phyloP scores from a whole-genome alignment of 768 basidiomycete species.

The Vararia minispora region DNA sequence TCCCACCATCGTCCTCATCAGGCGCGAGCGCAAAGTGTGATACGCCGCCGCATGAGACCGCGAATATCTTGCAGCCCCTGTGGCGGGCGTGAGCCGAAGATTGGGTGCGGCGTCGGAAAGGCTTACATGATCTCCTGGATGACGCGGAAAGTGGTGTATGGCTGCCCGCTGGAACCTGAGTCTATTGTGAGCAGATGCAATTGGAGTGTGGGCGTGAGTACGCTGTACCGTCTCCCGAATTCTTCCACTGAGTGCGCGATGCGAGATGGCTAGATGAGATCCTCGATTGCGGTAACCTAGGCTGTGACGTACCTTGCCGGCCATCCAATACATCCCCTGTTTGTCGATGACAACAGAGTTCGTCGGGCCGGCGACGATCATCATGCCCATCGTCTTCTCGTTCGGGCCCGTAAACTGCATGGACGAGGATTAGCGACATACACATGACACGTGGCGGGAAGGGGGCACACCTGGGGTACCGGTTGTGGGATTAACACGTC shows the following conservation, averaged over 20 bases:
- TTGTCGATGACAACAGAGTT: slow-evolving; percentile 78
- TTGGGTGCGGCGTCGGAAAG: not conserved
- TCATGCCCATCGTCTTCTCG: slow-evolving; percentile 44
- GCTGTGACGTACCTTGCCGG: slow-evolving; percentile 49
- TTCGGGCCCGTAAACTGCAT: slow-evolving; percentile 68
- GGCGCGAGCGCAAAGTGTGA: slow-evolving; percentile 76
- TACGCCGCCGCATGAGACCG: slow-evolving; percentile 72
- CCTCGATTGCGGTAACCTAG: too few species aligned
- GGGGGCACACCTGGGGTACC: slow-evolving; percentile 59
- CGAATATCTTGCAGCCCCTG: slow-evolving; percentile 70
- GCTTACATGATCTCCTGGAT: slow-evolving; percentile 79
- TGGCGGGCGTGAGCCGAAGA: slow-evolving; percentile 3
- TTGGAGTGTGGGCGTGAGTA: not conserved
- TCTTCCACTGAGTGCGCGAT: slow-evolving; percentile 87
- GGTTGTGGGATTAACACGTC: slow-evolving; percentile 72
- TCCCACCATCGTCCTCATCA: slow-evolving; percentile 53
- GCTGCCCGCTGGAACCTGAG: slow-evolving; percentile 80
- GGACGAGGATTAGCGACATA: not conserved
- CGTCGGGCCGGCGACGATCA: slow-evolving; percentile 70
- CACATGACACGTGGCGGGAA: not conserved
- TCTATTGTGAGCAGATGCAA: not conserved
- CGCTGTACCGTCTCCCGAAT: slow-evolving; percentile 77
- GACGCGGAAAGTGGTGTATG: slow-evolving; percentile 77
- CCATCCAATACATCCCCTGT: slow-evolving; percentile 82
- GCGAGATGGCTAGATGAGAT: too few species aligned